Evolutionary conservation across 352 stramenopile genomes (phyloP), one percentile per base, ranked within the genome.

Genomic region (Salisapilia sapeloensis): DNA sequence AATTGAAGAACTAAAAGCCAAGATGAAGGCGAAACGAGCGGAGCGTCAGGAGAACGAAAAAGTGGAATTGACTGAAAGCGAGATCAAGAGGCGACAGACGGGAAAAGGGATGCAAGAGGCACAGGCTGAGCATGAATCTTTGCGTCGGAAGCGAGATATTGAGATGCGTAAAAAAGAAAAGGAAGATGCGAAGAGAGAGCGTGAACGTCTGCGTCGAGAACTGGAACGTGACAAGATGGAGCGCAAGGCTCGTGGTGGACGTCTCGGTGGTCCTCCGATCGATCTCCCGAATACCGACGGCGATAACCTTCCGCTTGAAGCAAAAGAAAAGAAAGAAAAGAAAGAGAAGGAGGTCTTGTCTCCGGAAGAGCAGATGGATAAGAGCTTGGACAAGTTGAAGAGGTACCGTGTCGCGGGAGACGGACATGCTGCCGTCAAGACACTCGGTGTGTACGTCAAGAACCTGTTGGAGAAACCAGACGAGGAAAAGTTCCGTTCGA

Each of bases 141-240:
- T 92, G 29, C 72, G 91, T 42, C 56, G 74, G 9, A 71, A 79
- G 22, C 53, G 83, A n/a, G 71, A 67, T 7, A 55, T 57, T 3
- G 76, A 93, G 31, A 76, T 80, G 41, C 53, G 74, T 29, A 90
- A 89, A 48, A 89, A 87, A 45, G 81, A 93, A 32, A 90, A 87
- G 33, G 72, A 87, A 10, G 75, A 92, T 12, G 70, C 64, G 41
- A 91, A 92, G 51, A 50, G 60, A 6, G 79, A 96, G 49, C 75
- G 85, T 24, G 83, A 94, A 38, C 75, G 78, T 6, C 46, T 96
- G 13, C 78, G 76, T 30, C 65, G 63, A 38, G 74, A 95, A 52
- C 53, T 96, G 11, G 83, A 92, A 34, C 69, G 89, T 46, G 85
- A 96, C 49, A 95, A 95, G 56, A 60, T 77, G 4, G 81, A 93